A percentile compares a stretch with the other conserved stretches of the same genome.
Conservation (phyloP, 1,284 basidiomycete genomes). For the Naganishia liquefaciens region DNA sequence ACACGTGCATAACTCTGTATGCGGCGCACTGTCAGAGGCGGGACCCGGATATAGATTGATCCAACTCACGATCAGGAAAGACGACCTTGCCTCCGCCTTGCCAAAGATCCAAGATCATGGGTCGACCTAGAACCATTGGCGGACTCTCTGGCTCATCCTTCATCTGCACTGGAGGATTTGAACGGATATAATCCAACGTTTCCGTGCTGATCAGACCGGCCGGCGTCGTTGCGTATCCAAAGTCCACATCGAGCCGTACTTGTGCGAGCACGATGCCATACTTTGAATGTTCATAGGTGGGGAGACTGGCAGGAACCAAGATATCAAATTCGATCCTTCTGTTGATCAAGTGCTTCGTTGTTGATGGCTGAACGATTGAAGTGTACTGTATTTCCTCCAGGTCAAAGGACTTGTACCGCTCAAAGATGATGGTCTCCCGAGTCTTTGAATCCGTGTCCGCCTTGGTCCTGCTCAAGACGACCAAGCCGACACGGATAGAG, state of each 20-base stretch:
- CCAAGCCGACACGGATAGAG: conserved; percentile 3
- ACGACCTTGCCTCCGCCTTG: conserved; percentile 1
- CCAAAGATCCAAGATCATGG: conserved; percentile 4
- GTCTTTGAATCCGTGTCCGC: neutral
- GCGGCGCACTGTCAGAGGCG: neutral
- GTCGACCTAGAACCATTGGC: neutral
- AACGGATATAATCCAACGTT: conserved; percentile 1
- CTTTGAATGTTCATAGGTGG: conserved; percentile 3
- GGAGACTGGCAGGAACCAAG: neutral
- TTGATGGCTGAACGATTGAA: neutral
- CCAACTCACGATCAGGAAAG: neutral
- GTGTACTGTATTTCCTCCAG: conserved; percentile 2
- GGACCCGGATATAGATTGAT: neutral
- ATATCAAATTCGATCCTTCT: conserved; percentile 4
- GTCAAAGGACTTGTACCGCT: conserved; percentile 8
- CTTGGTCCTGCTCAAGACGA: neutral
- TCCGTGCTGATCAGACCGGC: neutral
- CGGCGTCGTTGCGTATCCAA: neutral
- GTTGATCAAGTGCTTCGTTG: neutral
- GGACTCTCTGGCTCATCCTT: neutral
- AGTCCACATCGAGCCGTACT: conserved; percentile 8
- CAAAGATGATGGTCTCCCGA: conserved; percentile 2
- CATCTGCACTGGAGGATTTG: neutral
- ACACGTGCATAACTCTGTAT: neutral
- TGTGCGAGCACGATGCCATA: conserved; percentile 5